These are phyloP conservation scores for Centrapalus pauciflorus DNA, from an alignment of 129 eudicot genomes.

Conservation along the genomic window DNA sequence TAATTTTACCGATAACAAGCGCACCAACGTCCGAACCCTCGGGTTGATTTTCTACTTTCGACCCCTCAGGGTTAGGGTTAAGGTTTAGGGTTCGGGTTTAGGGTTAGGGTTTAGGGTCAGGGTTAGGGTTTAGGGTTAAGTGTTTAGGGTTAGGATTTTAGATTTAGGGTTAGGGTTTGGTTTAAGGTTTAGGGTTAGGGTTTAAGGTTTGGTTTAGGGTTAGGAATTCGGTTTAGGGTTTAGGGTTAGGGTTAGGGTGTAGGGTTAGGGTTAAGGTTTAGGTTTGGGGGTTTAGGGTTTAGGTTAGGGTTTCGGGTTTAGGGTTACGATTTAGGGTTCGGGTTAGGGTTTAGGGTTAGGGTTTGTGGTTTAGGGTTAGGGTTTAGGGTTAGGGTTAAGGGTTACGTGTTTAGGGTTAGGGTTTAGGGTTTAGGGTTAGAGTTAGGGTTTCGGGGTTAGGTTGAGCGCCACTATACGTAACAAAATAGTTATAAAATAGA, in stretches of 20 bases:
- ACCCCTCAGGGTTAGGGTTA: neutral
- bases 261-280: slow-evolving; percentile 4
- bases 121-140: no score
- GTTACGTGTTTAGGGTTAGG: slow-evolving; percentile 14
- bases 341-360: slow-evolving; percentile 24
- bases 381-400: slow-evolving; percentile 24
- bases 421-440: slow-evolving; percentile 17
- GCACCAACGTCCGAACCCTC: no score
- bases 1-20: no score
- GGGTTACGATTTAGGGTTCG: slow-evolving; percentile 20
- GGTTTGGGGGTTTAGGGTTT: slow-evolving; percentile 20
- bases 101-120: neutral
- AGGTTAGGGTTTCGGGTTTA: slow-evolving; percentile 12
- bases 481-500: no score
- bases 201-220: no score
- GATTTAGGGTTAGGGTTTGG: no score
- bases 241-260: neutral
- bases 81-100: neutral
- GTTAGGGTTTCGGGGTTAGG: no score
- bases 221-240: neutral
- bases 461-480: no score
- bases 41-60: no score
- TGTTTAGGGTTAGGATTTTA: no score
- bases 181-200: no score
- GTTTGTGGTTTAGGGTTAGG: slow-evolving; percentile 26